A percentile compares a stretch with the other conserved stretches of the same genome.
phyloP scores from a whole-genome alignment of 1,139 yeast genomes.

The Kodamaea anthophila region DNA sequence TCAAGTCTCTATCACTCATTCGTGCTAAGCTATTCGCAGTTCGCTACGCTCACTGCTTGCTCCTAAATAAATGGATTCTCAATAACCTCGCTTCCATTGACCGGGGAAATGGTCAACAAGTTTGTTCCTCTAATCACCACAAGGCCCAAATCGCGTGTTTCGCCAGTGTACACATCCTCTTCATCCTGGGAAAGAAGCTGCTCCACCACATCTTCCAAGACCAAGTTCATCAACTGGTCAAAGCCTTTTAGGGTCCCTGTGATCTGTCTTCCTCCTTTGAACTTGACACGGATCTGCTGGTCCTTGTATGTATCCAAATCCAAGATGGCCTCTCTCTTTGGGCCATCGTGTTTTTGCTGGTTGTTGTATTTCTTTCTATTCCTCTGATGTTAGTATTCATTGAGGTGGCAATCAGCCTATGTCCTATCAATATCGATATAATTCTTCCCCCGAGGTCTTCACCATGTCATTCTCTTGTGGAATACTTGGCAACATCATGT shows the following conservation, averaged over 20 bases:
- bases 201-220: slow-evolving; percentile 78
- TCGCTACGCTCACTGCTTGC: no score
- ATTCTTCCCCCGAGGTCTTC: no score
- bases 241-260: slow-evolving; percentile 79
- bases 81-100: slow-evolving; percentile 74
- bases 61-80: slow-evolving; percentile 79
- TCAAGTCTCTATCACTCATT: no score
- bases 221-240: slow-evolving; percentile 91
- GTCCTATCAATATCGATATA: no score
- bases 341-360: slow-evolving; percentile 54
- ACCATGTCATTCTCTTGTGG: no score
- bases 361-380: slow-evolving; percentile 22
- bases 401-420: no score
- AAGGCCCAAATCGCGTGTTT: slow-evolving; percentile 53
- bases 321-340: slow-evolving; percentile 84
- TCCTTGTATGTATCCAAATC: slow-evolving; percentile 77
- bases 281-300: slow-evolving; percentile 66
- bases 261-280: slow-evolving; percentile 82
- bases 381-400: slow-evolving; percentile 4
- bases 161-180: slow-evolving; percentile 37
- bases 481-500: neutral
- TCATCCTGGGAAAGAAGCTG: slow-evolving; percentile 62
- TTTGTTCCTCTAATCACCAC: slow-evolving; percentile 88
- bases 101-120: slow-evolving; percentile 74
- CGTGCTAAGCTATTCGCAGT: no score